Evolutionary conservation across 1,284 basidiomycete species (phyloP), one percentile per base, ranked within the genome.

Genomic region (Ustilago sp.): DNA sequence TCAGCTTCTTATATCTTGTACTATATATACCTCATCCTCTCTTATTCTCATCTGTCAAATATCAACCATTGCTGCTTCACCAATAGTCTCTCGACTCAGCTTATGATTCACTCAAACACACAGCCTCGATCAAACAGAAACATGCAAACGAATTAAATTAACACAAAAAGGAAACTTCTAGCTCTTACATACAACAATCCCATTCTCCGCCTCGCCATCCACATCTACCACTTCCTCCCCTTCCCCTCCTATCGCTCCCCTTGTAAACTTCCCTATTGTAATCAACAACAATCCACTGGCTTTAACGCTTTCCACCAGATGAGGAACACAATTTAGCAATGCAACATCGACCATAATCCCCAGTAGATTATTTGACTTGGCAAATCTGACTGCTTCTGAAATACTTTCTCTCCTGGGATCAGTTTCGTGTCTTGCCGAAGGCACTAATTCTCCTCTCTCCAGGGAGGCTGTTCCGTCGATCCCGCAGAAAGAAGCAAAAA

Each of bases 291-390:
- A 61, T 1, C 83, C 81, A 0, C 80, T 80, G 0, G 81, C 81
- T 61, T 84, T 84, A 57, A 86, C 79, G 41, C 79, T 80, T 34
- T 80, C 74, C 39, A 86, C 70, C 36, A 86, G 66, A 43, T 80
- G 72, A 4, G 80, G 80, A 8, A 85, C 83, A 6, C 70, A 66
- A 32, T 80, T 77, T 43, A 77, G 41, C 54, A 72, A 48, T n/a
- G 92, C 90, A n/a, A 93, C 92, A 86, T 98, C 93, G 57, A 97
- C 90, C 85, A 97, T 92, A 58, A 99, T 89, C 65, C 97, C 97
- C 68, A 99, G 88, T 43, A 99, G 88, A 86, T 99, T 99, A 87
- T 98, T 98, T 66, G 89, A 89, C 85, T 93, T 94, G 28, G 95
- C 94, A 86, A 98, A 98, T 80, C 96, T 93, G 63, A 98, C 94